Evolutionary conservation across 148 eudicot species (phyloP).

Genomic region (Vaccinium corymbosum): DNA sequence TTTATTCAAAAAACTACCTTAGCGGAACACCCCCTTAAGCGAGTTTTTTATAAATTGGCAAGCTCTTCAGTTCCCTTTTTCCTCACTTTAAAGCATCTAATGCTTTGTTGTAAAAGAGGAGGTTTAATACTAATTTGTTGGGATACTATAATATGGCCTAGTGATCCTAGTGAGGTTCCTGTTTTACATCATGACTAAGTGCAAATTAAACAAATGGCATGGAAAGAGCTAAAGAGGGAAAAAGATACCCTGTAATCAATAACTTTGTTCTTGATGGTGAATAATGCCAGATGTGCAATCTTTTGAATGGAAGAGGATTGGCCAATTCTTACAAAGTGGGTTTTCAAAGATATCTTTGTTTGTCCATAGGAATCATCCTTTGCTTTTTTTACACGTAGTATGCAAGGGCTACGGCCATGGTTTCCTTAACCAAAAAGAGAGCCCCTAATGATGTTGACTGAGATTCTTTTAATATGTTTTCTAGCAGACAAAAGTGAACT

Average conservation of each 20-base stretch:
- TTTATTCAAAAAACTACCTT: too few species aligned
- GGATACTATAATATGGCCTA: slow-evolving; percentile 13
- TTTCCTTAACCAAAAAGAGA: slow-evolving; percentile 10
- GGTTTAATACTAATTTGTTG: neutral
- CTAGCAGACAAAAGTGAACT: slow-evolving; percentile 13
- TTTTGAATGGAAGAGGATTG: slow-evolving; percentile 8
- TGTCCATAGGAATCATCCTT: neutral
- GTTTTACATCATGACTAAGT: neutral
- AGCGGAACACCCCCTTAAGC: too few species aligned
- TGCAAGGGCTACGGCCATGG: neutral
- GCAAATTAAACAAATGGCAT: neutral
- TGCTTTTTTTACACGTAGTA: too few species aligned
- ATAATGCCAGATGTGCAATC: neutral
- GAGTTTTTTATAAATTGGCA: neutral
- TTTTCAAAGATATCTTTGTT: neutral
- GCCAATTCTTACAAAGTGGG: neutral
- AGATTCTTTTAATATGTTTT: neutral
- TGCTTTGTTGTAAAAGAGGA: slow-evolving; percentile 12
- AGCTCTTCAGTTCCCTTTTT: neutral
- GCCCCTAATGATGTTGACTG: neutral
- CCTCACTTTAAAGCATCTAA: slow-evolving; percentile 5
- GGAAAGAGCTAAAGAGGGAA: neutral
- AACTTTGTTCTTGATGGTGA: neutral
- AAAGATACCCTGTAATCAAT: slow-evolving; percentile 1
- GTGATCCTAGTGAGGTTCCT: slow-evolving; percentile 13